A percentile compares a stretch with the other conserved stretches of the same genome.
These are phyloP conservation scores for Fonsecaea pugnacius DNA, from an alignment of 2,329 filamentous ascomycete genomes.

Conservation along the genomic window DNA sequence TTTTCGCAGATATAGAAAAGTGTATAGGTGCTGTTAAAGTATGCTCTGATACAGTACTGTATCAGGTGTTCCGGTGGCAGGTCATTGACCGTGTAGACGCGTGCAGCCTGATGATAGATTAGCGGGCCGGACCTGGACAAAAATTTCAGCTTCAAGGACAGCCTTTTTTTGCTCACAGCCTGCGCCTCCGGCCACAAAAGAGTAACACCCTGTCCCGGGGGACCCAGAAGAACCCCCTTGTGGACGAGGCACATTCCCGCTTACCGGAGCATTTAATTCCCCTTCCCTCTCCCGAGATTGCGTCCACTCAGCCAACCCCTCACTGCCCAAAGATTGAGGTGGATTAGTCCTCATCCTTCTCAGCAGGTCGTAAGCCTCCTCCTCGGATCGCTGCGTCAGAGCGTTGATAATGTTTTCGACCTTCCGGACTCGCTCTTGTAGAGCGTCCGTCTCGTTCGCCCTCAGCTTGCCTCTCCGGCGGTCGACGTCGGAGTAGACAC, in stretches of 20 bases:
- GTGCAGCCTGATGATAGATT: slow-evolving; percentile 5
- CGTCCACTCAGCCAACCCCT: slow-evolving; percentile 12
- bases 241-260: not conserved
- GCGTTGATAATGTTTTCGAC: slow-evolving; percentile 15
- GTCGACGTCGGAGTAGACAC: slow-evolving; percentile 19
- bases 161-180: not conserved
- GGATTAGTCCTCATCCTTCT: slow-evolving; percentile 18
- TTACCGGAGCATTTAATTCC: slow-evolving; percentile 15
- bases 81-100: slow-evolving; percentile 15
- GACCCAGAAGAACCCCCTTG: not conserved
- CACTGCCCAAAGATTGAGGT: slow-evolving; percentile 2
- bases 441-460: slow-evolving; percentile 18
- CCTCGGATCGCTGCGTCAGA: slow-evolving; percentile 16
- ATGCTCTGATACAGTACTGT: slow-evolving; percentile 17
- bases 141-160: not conserved
- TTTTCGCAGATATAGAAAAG: slow-evolving; percentile 25
- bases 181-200: not conserved
- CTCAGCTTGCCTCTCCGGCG: slow-evolving; percentile 23
- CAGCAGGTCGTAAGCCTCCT: slow-evolving; percentile 20
- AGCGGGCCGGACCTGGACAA: not conserved
- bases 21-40: slow-evolving; percentile 18
- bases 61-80: slow-evolving; percentile 18
- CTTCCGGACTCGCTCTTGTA: slow-evolving; percentile 16
- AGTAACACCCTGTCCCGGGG: not conserved
- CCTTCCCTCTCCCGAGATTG: slow-evolving; percentile 12